A percentile compares a stretch with the other conserved stretches of the same genome.
Conservation (phyloP, 169 alveolate genomes). For the Ichthyophthirius multifiliis region DNA sequence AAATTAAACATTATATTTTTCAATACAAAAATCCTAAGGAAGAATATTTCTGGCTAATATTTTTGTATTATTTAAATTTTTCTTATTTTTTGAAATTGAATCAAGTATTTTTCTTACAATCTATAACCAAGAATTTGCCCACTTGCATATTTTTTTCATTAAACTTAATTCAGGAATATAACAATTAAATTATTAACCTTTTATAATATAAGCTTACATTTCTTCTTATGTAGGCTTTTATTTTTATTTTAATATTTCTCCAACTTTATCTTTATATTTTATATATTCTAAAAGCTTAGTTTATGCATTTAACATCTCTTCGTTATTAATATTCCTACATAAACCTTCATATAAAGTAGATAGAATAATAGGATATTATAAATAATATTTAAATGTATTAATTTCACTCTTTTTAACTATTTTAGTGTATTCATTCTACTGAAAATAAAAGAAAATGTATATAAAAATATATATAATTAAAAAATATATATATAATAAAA, state of each 20-base stretch:
- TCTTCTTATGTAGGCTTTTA: not conserved
- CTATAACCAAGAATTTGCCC: not conserved
- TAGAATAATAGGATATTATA: not conserved
- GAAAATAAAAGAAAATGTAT: no score
- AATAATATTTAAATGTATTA: not conserved
- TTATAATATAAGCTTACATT: not conserved
- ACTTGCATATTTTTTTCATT: not conserved
- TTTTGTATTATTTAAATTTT: not conserved
- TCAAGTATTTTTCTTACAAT: not conserved
- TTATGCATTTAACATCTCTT: not conserved
- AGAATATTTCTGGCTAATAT: not conserved
- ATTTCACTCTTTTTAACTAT: not conserved
- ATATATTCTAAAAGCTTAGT: not conserved
- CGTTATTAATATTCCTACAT: not conserved
- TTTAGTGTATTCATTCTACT: no score
- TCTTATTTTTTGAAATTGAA: not conserved
- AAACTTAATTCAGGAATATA: not conserved
- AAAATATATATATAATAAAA: no score
- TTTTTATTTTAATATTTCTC: not conserved
- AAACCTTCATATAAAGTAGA: not conserved
- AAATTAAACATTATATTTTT: not conserved
- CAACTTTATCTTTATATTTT: not conserved
- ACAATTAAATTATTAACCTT: not conserved
- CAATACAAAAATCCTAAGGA: not conserved
- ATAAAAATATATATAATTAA: no score